Conservation (phyloP, 108 stramenopile species). For the Schizochytrium sp. region DNA sequence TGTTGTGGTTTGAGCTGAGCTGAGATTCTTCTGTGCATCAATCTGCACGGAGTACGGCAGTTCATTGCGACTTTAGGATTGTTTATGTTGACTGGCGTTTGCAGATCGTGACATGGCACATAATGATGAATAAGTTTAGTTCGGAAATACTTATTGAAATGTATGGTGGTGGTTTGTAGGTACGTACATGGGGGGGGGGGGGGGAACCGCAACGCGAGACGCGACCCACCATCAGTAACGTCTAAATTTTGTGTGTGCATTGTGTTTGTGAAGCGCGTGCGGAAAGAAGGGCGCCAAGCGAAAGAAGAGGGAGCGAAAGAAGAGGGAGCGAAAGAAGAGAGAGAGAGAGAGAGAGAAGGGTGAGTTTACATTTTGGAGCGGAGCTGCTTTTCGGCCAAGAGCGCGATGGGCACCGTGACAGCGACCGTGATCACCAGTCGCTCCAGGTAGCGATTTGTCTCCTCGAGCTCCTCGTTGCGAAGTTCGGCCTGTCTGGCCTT, state of each 20-base stretch:
- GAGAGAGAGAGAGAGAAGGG: no score
- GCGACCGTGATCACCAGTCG: slow-evolving; percentile 7
- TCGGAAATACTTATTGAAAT: background rate
- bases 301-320: background rate
- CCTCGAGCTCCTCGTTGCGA: background rate
- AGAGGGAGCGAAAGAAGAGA: no score
- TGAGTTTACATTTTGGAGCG: background rate
- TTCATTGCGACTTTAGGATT: background rate
- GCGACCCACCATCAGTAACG: background rate
- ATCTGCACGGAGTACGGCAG: no score
- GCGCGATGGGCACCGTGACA: background rate
- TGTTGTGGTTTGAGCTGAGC: no score
- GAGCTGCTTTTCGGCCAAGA: background rate
- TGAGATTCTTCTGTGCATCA: no score
- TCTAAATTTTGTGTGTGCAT: background rate
- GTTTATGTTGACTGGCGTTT: background rate
- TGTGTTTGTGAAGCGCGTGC: background rate
- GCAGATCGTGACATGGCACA: background rate
- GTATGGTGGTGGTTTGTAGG: background rate
- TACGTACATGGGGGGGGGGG: background rate
- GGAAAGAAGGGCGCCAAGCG: background rate
- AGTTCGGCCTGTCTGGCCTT: background rate
- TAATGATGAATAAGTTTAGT: background rate
- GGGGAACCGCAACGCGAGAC: background rate
- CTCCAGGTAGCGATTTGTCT: background rate